Base-by-base conservation (phyloP, 768 basidiomycete genomes). In the Clitopilus passeckerianus region DNA sequence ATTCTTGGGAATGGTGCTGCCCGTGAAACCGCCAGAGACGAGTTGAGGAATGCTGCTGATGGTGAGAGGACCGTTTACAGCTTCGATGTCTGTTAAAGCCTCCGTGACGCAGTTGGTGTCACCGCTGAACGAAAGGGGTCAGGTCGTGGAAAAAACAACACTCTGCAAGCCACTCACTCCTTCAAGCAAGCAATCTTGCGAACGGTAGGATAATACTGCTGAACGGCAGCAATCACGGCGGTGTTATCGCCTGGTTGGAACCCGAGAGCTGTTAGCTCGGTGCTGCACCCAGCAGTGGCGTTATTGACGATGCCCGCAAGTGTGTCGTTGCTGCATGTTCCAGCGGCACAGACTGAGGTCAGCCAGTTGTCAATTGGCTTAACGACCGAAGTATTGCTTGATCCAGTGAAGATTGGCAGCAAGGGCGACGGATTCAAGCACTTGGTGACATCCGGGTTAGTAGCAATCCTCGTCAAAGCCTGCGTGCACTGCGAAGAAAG, bases 131-230 rank as follows among this genome's bases (percentile, higher is more conserved):
- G 16, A n/a, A 27, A 6, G 6, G 18, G 35, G 30, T 18, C 3
- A 41, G 20, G 7, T 35, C 16, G n/a, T 23, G 52, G 12, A 30
- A 4, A 16, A 43, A 54, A 10, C 8, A 15, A 18, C 6, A 14
- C 33, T 2, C 30, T 23, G n/a, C 9, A 5, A 50, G 20, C 4
- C 12, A 78, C 86, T 61, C 66, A 91, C 90, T 89, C 80, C 59
- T 85, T 78, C 65, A 91, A 71, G 68, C 90, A 93, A 9, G 72
- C 68, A 7, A 86, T 66, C 61, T 86, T 68, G 56, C 88, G 77
- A 3, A 75, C 75, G 1, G 79, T 74, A 1, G 89, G 86, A 68
- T 89, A 92, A 33, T 68, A 77, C 46, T 66, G 63, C 66, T 89
- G 75, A 18, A 89, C 78, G 18, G 74, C 43, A 3, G 74, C 37